Evolutionary conservation across 73 alveolate species (phyloP), one percentile per base, ranked within the genome.

Genomic region (Paramecium biaurelia): DNA sequence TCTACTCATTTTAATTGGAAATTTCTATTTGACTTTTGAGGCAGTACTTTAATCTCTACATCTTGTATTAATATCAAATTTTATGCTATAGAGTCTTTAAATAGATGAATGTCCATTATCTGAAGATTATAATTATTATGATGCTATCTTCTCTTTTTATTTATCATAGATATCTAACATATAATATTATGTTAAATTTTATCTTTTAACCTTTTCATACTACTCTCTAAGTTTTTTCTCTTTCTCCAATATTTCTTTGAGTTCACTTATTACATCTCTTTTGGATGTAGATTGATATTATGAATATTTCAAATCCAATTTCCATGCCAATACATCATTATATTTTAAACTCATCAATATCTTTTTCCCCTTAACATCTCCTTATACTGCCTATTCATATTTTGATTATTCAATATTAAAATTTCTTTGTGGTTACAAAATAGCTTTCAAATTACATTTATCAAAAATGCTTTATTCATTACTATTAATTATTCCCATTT

Each of bases 251-350:
- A 79, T 20, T 12, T 24, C 56, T 28, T 45, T 18, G 4, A 20
- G 24, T 26, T 41, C 42, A 20, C 72, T 47, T 18, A 79, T 43
- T 20, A 79, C 90, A 42, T 79, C 90, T 43, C 42, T 23, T 79
- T 79, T 30, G 0, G 90, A 79, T 10, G 47, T 43, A 5, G 76
- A 23, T 20, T 79, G 9, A 23, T 41, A 79, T 43, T 18, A 2
- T 11, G 35, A 21, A 18, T 79, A 79, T 8, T 41, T 79, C 9
- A 79, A 21, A 12, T 79, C 90, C 15, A 79, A 79, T 47, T 79
- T 79, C 90, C 90, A 79, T 43, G 90, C 90, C 47, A 79, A 47
- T 5, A 79, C 45, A 79, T 79, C 90, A 42, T 79, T 26, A 4
- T 26, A 20, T 14, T 79, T 79, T 23, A 79, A 45, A 10, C 45